Evolutionary conservation across 768 basidiomycete genomes (phyloP).

Genomic region (Suillus spraguei): DNA sequence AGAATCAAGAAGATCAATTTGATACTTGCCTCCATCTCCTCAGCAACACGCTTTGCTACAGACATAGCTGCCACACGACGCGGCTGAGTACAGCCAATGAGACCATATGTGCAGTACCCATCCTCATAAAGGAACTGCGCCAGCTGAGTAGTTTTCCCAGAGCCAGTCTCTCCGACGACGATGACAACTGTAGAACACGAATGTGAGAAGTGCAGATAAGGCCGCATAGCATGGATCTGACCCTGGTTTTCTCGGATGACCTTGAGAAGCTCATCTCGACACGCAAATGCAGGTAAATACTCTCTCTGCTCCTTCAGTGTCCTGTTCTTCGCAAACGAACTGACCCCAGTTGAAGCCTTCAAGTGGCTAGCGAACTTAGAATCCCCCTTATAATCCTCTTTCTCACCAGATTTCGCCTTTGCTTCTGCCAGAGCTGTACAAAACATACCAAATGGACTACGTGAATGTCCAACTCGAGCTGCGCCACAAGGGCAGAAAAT

Average conservation of each 20-base stretch:
- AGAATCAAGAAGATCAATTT: slow-evolving; percentile 3
- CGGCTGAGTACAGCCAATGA: slow-evolving; percentile 97
- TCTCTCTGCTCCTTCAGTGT: slow-evolving; percentile 95
- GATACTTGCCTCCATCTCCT: slow-evolving; percentile 90
- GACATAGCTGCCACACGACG: slow-evolving; percentile 99
- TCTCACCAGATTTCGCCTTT: slow-evolving; percentile 49
- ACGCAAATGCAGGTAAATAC: slow-evolving; percentile 97
- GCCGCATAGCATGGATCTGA: slow-evolving; percentile 27
- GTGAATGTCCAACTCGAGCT: slow-evolving; percentile 80
- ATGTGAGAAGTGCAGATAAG: slow-evolving; percentile 5
- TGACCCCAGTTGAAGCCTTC: slow-evolving; percentile 76
- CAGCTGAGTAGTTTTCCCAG: slow-evolving; percentile 97
- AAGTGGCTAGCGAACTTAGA: slow-evolving; percentile 97
- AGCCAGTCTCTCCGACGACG: slow-evolving; percentile 99
- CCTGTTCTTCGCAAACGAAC: slow-evolving; percentile 76
- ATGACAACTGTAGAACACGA: slow-evolving; percentile 65
- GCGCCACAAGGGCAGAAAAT: slow-evolving; percentile 20
- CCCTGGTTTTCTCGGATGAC: slow-evolving; percentile 95
- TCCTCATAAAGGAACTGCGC: slow-evolving; percentile 97
- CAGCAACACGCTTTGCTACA: slow-evolving; percentile 99
- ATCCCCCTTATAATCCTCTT: slow-evolving; percentile 85
- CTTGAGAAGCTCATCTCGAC: slow-evolving; percentile 89
- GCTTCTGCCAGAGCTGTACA: slow-evolving; percentile 54
- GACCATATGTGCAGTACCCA: slow-evolving; percentile 86
- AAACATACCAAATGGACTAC: slow-evolving; percentile 47